Evolutionary conservation across 2,329 filamentous ascomycete genomes (phyloP).

Genomic region (Metarhizium anisopliae): DNA sequence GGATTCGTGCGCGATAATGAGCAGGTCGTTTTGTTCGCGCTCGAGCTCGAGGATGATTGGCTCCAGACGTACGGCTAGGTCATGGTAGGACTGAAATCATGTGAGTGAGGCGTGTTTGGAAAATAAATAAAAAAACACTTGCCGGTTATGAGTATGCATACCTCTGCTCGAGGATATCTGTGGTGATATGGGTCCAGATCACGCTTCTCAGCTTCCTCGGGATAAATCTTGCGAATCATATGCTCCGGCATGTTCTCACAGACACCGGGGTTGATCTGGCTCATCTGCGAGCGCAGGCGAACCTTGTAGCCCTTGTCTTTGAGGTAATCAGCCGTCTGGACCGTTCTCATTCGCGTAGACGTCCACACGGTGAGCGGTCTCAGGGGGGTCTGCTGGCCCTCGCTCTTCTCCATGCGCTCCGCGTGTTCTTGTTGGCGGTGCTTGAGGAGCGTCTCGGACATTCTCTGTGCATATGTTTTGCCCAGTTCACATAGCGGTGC

Average conservation of each 20-base stretch:
- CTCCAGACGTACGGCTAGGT: slow-evolving; percentile 93
- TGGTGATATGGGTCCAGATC: slow-evolving; percentile 95
- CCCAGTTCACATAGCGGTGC: slow-evolving; percentile 76
- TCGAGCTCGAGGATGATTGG: slow-evolving; percentile 97
- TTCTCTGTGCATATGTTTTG: slow-evolving; percentile 69
- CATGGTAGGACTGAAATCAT: slow-evolving; percentile 77
- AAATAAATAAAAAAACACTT: neutral
- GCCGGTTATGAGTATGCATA: slow-evolving; percentile 21
- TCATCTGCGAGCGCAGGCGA: slow-evolving; percentile 89
- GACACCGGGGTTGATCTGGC: slow-evolving; percentile 91
- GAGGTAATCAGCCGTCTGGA: slow-evolving; percentile 82
- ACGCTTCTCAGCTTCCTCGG: slow-evolving; percentile 87
- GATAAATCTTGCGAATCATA: slow-evolving; percentile 71
- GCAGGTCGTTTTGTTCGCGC: slow-evolving; percentile 91
- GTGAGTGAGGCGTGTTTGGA: neutral
- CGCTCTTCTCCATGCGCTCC: slow-evolving; percentile 52
- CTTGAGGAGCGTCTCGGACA: slow-evolving; percentile 73
- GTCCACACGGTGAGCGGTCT: slow-evolving; percentile 90
- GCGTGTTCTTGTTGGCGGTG: slow-evolving; percentile 77
- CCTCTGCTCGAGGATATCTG: slow-evolving; percentile 88
- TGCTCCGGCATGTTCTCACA: slow-evolving; percentile 88
- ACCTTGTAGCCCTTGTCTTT: slow-evolving; percentile 74
- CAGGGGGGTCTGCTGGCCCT: slow-evolving; percentile 57
- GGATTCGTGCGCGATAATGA: slow-evolving; percentile 96
- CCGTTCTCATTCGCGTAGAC: slow-evolving; percentile 79